Evolutionary conservation across 306 rosid genomes (phyloP), one percentile per base, ranked within the genome.

Genomic region (Hippophae rhamnoides): DNA sequence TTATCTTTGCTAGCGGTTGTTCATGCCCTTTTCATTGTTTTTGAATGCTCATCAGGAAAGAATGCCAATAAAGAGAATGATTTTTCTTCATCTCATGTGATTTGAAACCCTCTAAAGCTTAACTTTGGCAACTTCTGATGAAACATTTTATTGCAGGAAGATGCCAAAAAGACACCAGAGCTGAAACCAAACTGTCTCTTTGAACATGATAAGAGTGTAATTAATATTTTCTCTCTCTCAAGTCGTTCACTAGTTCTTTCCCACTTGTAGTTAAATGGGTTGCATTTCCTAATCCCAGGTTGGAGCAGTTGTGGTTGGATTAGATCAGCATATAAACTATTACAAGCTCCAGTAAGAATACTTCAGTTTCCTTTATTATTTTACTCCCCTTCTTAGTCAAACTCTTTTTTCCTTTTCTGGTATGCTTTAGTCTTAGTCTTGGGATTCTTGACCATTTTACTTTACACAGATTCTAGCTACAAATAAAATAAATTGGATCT

Each of bases 261-360:
- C 56, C 52, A 64, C 74, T 31, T 53, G 44, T 45, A 23, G 47
- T 73, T 72, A 64, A 72, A 26, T 23, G 31, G 23, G 23, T 42
- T 72, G 61, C 58, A 54, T 60, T 69, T 76, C 74, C 46, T 61
- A 3, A 65, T 69, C 58, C 62, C 89, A 92, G 96, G 96, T 92
- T 71, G 98, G 96, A 74, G 98, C 98, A 65, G 98, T 92, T 6
- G 88, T 92, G 74, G 98, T 92, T 65, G 98, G 98, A 63, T 13
- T 87, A 67, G 98, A 87, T 75, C 96, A 73, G 49, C 58, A 71
- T 72, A 81, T 92, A 18, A 92, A 87, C 84, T 87, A 87, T 79
- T 85, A 85, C 87, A 92, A 92, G 80, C 95, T 92, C 74, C 96
- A 87, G 98, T 92, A 83, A 83, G 95, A 71, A 75, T 38, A 52